Conservation (phyloP, 169 alveolate genomes). For the Cryptosporidium viatorum region DNA sequence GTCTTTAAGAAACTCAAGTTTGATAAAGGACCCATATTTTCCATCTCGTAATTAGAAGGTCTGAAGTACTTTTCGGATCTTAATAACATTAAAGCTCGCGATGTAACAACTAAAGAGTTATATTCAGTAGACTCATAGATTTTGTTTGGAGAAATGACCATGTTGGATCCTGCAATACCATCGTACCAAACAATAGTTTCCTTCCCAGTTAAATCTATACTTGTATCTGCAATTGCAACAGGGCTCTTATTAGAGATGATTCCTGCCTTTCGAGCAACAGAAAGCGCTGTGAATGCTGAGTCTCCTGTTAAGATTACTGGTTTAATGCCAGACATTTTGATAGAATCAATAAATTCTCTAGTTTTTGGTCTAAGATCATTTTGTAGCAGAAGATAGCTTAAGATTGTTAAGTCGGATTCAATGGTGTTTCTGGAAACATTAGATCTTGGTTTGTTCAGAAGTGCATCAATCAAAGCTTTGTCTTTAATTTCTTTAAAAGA, state of each 20-base stretch:
- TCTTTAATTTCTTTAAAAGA: conserved; percentile 52
- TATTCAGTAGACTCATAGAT: conserved; percentile 56
- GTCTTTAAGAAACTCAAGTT: background rate
- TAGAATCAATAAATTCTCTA: background rate
- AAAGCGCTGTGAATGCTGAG: conserved; percentile 53
- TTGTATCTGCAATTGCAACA: conserved; percentile 25
- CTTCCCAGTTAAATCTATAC: background rate
- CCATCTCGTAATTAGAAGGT: background rate
- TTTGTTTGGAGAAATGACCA: background rate
- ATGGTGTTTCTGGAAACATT: conserved; percentile 51
- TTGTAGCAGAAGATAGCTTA: conserved; percentile 12
- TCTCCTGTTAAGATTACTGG: conserved; percentile 70
- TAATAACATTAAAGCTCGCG: conserved; percentile 28
- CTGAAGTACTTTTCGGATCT: conserved; percentile 22
- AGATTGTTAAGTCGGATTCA: conserved; percentile 14
- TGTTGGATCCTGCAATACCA: conserved; percentile 1
- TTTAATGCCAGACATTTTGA: conserved; percentile 42
- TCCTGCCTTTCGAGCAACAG: conserved; percentile 64
- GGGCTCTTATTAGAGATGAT: conserved; percentile 1
- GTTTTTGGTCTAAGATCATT: conserved; percentile 38
- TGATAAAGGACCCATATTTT: background rate
- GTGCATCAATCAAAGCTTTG: conserved; percentile 34
- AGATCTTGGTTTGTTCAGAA: conserved; percentile 49
- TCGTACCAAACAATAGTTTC: conserved; percentile 22
- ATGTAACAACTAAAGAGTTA: conserved; percentile 39